These are phyloP conservation scores for Populus ilicifolia DNA, from an alignment of 345 rosid species.

Conservation along the genomic window DNA sequence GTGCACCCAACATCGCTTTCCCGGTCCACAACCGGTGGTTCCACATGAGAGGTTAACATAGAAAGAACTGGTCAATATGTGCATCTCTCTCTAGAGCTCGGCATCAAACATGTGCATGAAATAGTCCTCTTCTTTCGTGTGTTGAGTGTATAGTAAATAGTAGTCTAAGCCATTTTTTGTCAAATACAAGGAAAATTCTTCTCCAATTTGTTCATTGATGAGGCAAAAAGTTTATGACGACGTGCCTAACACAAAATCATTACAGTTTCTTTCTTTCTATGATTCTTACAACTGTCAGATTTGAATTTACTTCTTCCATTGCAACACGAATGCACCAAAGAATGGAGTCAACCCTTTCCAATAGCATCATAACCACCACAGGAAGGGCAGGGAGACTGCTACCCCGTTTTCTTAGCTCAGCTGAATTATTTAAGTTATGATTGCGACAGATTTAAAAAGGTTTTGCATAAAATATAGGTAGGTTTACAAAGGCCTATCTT, in stretches of 20 bases:
- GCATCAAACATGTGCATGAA: not conserved
- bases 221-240: not conserved
- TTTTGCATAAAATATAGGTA: not conserved
- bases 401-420: not conserved
- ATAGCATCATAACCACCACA: not conserved
- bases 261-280: not conserved
- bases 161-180: not conserved
- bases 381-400: not conserved
- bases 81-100: not conserved
- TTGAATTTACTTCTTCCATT: not conserved
- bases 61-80: not conserved
- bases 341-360: not conserved
- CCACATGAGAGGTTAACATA: slow-evolving; percentile 11
- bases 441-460: not conserved
- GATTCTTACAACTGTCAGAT: not conserved
- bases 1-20: slow-evolving; percentile 29
- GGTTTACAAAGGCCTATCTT: not conserved
- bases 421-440: not conserved
- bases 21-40: slow-evolving; percentile 36
- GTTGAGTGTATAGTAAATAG: not conserved
- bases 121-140: not conserved
- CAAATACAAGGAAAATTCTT: not conserved
- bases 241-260: not conserved
- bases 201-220: not conserved
- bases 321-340: not conserved